Base-by-base conservation (phyloP, 2,329 filamentous ascomycete genomes). In the Chrysosporium queenslandicum region DNA sequence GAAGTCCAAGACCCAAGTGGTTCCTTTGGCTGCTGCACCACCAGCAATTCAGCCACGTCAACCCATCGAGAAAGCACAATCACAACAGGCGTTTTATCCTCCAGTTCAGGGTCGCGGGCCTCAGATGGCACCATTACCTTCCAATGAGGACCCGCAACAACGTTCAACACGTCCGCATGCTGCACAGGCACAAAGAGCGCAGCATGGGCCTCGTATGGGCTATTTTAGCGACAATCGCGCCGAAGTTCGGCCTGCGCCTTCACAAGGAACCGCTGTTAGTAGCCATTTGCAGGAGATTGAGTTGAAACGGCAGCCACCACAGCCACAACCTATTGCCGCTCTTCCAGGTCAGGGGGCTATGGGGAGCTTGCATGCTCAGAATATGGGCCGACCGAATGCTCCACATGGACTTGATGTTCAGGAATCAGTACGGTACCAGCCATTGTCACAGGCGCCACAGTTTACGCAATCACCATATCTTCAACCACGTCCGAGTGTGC, bases 191-290 rank as follows among this genome's bases (percentile, higher is more conserved):
- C 64, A 65, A 55, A 64, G 65, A 25, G 58, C 64, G 18, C 59
- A 59, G 36, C 64, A 64, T 54, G 72, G 72, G n/a, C 72, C 72
- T 7, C 69, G 66, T 25, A 53, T 68, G 50, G 72, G 72, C 36
- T 71, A 70, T 45, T 74, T 74, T 53, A 66, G 66, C 27, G 71
- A 74, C 11, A 69, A 71, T 6, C 60, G 66, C 23, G 60, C 66
- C 30, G 68, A 70, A 16, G 58, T 42, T 30, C 55, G 62, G 40
- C 53, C 61, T 3, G 50, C 57, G 6, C 25, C 46, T 27, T 18
- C 55, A 16, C 50, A 51, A 11, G 49, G 42, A 18, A 41, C 47
- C 25, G 37, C 54, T 9, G 32, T 46, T 3, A 32, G 43, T 16
- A 11, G 37, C 1, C 52, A 40, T 23, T 18, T 52, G 41, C 55